A percentile compares a stretch with the other conserved stretches of the same genome.
These are phyloP conservation scores for Pseudozyma sp. DNA, from an alignment of 1,284 basidiomycete species.

Conservation along the genomic window DNA sequence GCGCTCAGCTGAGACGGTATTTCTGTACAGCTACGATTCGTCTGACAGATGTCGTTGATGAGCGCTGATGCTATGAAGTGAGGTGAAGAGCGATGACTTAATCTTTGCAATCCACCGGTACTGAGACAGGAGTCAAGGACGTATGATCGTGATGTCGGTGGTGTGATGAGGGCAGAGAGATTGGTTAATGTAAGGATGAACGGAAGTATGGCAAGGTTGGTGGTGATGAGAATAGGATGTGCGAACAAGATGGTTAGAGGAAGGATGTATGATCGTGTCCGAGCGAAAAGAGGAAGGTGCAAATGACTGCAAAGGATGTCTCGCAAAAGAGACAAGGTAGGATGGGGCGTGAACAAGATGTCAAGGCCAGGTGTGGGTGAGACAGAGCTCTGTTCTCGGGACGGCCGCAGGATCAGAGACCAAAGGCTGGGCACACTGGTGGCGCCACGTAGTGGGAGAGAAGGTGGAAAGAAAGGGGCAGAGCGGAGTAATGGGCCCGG, in stretches of 20 bases:
- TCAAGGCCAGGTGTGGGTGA: slow-evolving; percentile 1
- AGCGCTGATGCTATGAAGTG: no score
- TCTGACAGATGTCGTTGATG: not conserved
- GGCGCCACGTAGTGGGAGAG: not conserved
- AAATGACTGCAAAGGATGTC: slow-evolving; percentile 1
- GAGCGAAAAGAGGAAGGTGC: slow-evolving; percentile 28
- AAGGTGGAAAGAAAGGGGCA: not conserved
- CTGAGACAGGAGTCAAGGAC: no score
- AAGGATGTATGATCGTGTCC: not conserved
- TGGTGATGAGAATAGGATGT: not conserved
- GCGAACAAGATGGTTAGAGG: not conserved
- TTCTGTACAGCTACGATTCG: no score
- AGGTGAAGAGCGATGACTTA: no score
- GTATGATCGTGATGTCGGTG: no score
- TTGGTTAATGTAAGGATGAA: not conserved
- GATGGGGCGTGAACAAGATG: slow-evolving; percentile 5
- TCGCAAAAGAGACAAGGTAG: slow-evolving; percentile 3
- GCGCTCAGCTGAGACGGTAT: no score
- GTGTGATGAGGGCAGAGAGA: not conserved
- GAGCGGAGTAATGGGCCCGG: not conserved
- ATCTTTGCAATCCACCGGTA: no score
- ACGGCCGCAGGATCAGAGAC: not conserved
- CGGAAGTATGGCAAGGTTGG: not conserved
- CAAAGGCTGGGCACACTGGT: slow-evolving; percentile 1
- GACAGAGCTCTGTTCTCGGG: not conserved